Evolutionary conservation across 192 early-diverging fungal genomes (phyloP).

Genomic region (Backusella australiensis): DNA sequence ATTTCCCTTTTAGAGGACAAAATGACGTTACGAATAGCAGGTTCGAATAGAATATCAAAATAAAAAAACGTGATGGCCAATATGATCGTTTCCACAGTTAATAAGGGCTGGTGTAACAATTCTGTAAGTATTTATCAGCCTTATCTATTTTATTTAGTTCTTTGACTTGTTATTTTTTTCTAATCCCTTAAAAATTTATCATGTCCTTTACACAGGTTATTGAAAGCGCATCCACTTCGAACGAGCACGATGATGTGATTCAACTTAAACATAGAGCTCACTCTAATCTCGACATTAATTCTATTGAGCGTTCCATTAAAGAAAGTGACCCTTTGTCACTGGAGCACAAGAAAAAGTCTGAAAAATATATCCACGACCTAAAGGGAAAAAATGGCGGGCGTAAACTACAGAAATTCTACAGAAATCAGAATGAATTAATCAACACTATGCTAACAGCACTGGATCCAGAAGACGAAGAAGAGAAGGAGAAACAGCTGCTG

Average conservation of each 20-base stretch:
- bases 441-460: constrained; percentile 64
- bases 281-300: not conserved
- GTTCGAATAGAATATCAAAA: not conserved
- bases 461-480: constrained; percentile 35
- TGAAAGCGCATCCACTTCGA: not conserved
- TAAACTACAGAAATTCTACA: constrained; percentile 70
- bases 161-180: not conserved
- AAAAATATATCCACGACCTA: constrained; percentile 49
- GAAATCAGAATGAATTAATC: constrained; percentile 81
- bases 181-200: not conserved
- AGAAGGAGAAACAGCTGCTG: constrained; percentile 34
- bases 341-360: constrained; percentile 40
- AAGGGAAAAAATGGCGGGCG: constrained; percentile 37
- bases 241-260: not conserved
- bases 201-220: constrained; percentile 3
- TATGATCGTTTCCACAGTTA: not conserved
- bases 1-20: not conserved
- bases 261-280: not conserved
- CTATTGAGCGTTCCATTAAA: not conserved
- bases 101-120: not conserved
- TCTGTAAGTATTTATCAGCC: not conserved
- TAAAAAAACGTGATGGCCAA: not conserved
- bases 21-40: not conserved
- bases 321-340: constrained; percentile 42
- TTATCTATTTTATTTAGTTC: not conserved